Base-by-base conservation (phyloP, 1,284 basidiomycete genomes). In the Ceratobasidium sp. region DNA sequence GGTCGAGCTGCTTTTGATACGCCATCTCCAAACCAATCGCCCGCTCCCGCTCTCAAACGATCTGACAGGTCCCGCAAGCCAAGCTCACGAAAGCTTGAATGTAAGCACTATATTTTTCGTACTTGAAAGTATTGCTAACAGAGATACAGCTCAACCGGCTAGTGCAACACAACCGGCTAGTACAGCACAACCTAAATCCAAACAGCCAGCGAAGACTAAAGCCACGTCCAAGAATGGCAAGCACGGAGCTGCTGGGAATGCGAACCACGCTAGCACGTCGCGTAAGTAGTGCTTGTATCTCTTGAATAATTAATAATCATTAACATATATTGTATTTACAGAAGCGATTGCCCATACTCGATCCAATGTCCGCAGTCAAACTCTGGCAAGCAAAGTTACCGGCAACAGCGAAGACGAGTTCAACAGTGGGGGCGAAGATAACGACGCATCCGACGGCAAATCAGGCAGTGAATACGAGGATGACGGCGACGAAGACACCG, bases 41-140 rank as follows among this genome's bases (percentile, higher is more conserved):
- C 65, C 7, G 20, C 66, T 3, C 66, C 66, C 12, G 46, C 23
- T 4, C 57, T 74, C 28, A 48, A 54, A 42, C 59, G 61, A 38
- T 74, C 59, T 20, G 33, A 64, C 28, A 59, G 61, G n/a, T 20
- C 59, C 5, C 59, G 71, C 26, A 61, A 38, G n/a, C 71, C 71
- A 12, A 42, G 61, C 2, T 10, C 46, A 1, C 46, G 59, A 10
- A 74, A 74, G 44, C 1, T 46, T 4, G 38, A 59, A 52, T 33
- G 66, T 68, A 68, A 68, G 66, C 38, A 52, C 15, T 13, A 20
- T 52, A 20, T 68, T 46, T 26, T 13, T 38, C 23, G n/a, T 28
- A 26, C 7, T n/a, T 38, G 26, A 28, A 40, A 12, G 52, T 10
- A 3, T n/a, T 13, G 9, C 26, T 17, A 13, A 7, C 28, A 48